phyloP scores from a whole-genome alignment of 2,329 filamentous ascomycete species.

The Fusarium denticulatum region DNA sequence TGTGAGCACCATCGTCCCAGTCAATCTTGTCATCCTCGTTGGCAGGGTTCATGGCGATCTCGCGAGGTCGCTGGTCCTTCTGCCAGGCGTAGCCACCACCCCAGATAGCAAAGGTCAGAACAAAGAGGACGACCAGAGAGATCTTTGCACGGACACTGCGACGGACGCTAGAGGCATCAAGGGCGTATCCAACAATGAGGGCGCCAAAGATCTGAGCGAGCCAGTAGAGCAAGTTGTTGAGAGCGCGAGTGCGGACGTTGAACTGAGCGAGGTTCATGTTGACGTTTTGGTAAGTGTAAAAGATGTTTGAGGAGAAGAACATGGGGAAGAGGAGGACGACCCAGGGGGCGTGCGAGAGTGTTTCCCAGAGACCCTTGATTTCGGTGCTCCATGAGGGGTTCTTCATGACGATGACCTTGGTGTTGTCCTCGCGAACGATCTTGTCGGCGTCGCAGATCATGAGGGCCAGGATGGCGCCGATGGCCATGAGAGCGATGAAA shows the following conservation, averaged over 20 bases:
- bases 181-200: constrained; percentile 56
- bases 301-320: constrained; percentile 65
- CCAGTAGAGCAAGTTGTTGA: constrained; percentile 66
- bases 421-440: constrained; percentile 53
- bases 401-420: constrained; percentile 48
- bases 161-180: constrained; percentile 55
- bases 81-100: constrained; percentile 74
- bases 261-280: constrained; percentile 64
- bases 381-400: constrained; percentile 50
- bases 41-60: constrained; percentile 52
- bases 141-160: constrained; percentile 58
- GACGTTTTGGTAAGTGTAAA: constrained; percentile 67
- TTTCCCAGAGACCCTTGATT: constrained; percentile 54
- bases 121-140: constrained; percentile 58
- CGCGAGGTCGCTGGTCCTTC: constrained; percentile 59
- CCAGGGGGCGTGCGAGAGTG: constrained; percentile 49
- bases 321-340: constrained; percentile 57
- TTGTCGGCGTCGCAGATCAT: constrained; percentile 60
- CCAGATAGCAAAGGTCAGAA: constrained; percentile 64
- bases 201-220: constrained; percentile 66
- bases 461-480: constrained; percentile 58
- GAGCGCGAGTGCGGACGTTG: constrained; percentile 64
- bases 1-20: constrained; percentile 54
- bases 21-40: constrained; percentile 50
- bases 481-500: constrained; percentile 58